Percentiles rank a stretch among this genome's conserved stretches.
phyloP scores from a whole-genome alignment of 2,329 filamentous ascomycete genomes.

The Magnaporthiopsis incrustans region DNA sequence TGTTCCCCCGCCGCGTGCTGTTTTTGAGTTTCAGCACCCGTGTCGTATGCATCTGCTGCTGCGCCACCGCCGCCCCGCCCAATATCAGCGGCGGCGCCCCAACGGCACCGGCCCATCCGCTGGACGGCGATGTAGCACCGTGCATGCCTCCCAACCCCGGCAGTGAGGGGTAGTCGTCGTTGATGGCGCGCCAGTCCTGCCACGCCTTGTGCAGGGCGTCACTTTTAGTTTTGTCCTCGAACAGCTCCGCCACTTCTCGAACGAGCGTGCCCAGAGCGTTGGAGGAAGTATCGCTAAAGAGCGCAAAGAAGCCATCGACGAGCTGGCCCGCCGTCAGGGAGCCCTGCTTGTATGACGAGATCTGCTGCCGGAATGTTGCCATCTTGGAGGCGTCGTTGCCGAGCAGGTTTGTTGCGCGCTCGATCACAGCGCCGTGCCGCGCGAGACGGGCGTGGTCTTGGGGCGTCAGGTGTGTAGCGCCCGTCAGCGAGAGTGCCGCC shows the following conservation, averaged over 20 bases:
- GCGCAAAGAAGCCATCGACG: conserved; percentile 77
- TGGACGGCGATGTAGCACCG: conserved; percentile 47
- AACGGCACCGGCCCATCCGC: conserved; percentile 53
- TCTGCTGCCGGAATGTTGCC: conserved; percentile 65
- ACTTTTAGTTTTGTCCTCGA: conserved; percentile 71
- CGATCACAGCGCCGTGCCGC: conserved; percentile 76
- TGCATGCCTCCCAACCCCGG: conserved; percentile 66
- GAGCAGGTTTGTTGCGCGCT: conserved; percentile 74
- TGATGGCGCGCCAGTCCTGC: conserved; percentile 93
- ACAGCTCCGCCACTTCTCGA: conserved; percentile 86
- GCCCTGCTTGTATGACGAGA: conserved; percentile 69
- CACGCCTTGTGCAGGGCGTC: conserved; percentile 72
- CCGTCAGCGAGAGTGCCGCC: conserved; percentile 42
- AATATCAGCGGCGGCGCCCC: conserved; percentile 50
- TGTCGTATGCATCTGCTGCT: conserved; percentile 41
- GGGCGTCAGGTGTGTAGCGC: conserved; percentile 49
- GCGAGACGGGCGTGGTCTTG: conserved; percentile 75
- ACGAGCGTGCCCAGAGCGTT: conserved; percentile 80
- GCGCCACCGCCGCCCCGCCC: conserved; percentile 28
- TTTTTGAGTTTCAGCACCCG: conserved; percentile 52
- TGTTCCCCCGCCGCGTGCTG: conserved; percentile 39
- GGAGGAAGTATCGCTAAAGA: conserved; percentile 72
- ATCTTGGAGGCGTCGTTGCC: conserved; percentile 71
- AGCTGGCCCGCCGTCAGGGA: conserved; percentile 65
- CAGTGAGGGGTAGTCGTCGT: conserved; percentile 88